A percentile compares a stretch with the other conserved stretches of the same genome.
phyloP scores from a whole-genome alignment of 2,329 filamentous ascomycete species.

The Sporothrix dimorphospora region DNA sequence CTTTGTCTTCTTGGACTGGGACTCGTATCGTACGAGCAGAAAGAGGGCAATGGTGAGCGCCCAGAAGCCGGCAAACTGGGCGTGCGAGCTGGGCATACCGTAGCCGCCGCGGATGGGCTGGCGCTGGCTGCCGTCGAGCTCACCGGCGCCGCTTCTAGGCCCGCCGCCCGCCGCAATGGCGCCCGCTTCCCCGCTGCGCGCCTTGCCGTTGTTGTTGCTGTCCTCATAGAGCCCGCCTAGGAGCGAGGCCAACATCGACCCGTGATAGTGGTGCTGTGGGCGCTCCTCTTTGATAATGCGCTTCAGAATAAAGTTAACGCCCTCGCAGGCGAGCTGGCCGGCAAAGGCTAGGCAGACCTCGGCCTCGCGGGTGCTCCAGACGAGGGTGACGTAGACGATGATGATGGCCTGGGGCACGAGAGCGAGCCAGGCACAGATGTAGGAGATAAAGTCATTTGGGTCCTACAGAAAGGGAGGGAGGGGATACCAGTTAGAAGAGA shows the following conservation, averaged over 20 bases:
- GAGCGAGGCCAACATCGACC: constrained; percentile 19
- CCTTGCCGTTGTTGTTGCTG: not conserved
- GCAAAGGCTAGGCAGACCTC: constrained; percentile 89
- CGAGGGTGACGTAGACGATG: constrained; percentile 84
- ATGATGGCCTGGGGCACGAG: constrained; percentile 90
- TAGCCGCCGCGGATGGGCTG: constrained; percentile 61
- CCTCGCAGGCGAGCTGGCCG: constrained; percentile 91
- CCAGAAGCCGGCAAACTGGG: constrained; percentile 94
- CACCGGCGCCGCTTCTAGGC: not conserved
- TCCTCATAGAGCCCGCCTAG: constrained; percentile 4
- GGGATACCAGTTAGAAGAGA: not conserved
- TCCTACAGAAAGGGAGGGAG: constrained; percentile 59
- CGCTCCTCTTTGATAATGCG: constrained; percentile 90
- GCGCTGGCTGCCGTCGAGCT: not conserved
- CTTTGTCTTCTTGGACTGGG: constrained; percentile 44
- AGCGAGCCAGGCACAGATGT: constrained; percentile 89
- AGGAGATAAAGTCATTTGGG: constrained; percentile 80
- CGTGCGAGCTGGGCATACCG: constrained; percentile 93
- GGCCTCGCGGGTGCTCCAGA: constrained; percentile 87
- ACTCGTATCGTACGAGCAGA: constrained; percentile 74
- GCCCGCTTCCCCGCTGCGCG: not conserved
- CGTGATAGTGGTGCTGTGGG: constrained; percentile 73
- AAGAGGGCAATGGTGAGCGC: constrained; percentile 82
- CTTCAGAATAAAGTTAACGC: constrained; percentile 86
- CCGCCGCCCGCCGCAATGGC: not conserved